Evolutionary conservation across 805 yeast species (phyloP).

Genomic region (Aciculoconidium aculeatum): DNA sequence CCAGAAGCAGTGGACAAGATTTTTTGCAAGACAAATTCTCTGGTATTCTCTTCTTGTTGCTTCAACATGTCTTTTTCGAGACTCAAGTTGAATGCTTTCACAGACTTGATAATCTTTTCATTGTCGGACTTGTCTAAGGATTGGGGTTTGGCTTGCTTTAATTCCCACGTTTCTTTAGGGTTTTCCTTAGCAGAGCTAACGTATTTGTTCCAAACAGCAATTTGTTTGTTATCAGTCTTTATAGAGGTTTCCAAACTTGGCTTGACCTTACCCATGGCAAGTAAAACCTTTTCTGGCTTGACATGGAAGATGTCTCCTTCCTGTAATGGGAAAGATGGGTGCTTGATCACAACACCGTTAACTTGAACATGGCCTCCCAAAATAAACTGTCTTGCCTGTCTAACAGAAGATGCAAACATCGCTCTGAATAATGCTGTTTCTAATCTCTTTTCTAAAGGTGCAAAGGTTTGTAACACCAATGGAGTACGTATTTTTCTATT

Average conservation of each 20-base stretch:
- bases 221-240: conserved; percentile 65
- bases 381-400: conserved; percentile 91
- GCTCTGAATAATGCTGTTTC: conserved; percentile 89
- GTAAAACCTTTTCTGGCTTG: conserved; percentile 76
- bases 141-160: conserved; percentile 36
- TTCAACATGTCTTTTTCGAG: conserved; percentile 40
- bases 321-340: conserved; percentile 70
- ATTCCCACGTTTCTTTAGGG: conserved; percentile 54
- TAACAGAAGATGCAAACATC: conserved; percentile 85
- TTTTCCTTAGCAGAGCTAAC: conserved; percentile 52
- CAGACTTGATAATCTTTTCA: conserved; percentile 10
- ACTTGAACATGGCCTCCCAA: conserved; percentile 77
- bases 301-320: conserved; percentile 88
- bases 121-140: conserved; percentile 24
- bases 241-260: conserved; percentile 69
- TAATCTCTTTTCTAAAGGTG: conserved; percentile 79
- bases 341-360: conserved; percentile 72
- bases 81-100: conserved; percentile 28
- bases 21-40: conserved; percentile 41
- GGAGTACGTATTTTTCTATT: conserved; percentile 58
- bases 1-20: conserved; percentile 31
- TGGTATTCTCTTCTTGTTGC: conserved; percentile 36
- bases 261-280: conserved; percentile 79
- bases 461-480: conserved; percentile 80
- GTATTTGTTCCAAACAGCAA: conserved; percentile 69